Evolutionary conservation across 139 green algal genomes (phyloP), one percentile per base, ranked within the genome.

Genomic region (Edaphochlamys debaryana): DNA sequence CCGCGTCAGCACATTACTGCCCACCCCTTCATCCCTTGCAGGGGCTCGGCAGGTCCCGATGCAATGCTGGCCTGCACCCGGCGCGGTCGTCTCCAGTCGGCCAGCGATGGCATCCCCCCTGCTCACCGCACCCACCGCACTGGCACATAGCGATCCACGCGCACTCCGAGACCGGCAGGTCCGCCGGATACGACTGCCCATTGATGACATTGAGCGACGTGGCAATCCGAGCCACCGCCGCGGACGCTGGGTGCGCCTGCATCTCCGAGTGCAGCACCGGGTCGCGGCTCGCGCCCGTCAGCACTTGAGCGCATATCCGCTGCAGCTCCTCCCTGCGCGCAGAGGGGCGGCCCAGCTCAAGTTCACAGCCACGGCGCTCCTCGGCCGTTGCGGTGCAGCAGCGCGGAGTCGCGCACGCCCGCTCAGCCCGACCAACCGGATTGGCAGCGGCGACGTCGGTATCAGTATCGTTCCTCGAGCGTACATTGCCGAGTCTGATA

Each of bases 401-500:
- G n/a, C 25, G 32, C 15, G 38, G 34, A 36, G 0, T n/a, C 34
- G 2, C 20, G 23, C 3, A 8, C 15, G 40, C 52, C 79, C 48
- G 38, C 71, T 79, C 34, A 52, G 29, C 6, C 3, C 27, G 25
- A 30, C 92, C 74, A 74, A 95, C 93, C 92, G 90, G 7, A 98
- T 69, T 23, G 93, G 91, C 25, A 96, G 69, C 17, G 88, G 79
- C 19, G 68, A 82, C 27, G 86, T 93, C 3, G 95, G 95, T 58
- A 98, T 95, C 0, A 95, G 89, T 40, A 98, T 77, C 32, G 85
- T 88, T 32, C 93, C 90, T 20, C 92, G 89, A 5, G 86, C 94
- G 85, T 94, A 98, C 88, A 98, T 93, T 4, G 90, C 92, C 13
- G 84, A 92, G 83, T 98, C 95, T 15, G 93, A 94, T 4, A 96